Percentiles rank a stretch among this genome's conserved stretches.
Conservation (phyloP, 495 filamentous ascomycete genomes). For the Patellaria atrata region DNA sequence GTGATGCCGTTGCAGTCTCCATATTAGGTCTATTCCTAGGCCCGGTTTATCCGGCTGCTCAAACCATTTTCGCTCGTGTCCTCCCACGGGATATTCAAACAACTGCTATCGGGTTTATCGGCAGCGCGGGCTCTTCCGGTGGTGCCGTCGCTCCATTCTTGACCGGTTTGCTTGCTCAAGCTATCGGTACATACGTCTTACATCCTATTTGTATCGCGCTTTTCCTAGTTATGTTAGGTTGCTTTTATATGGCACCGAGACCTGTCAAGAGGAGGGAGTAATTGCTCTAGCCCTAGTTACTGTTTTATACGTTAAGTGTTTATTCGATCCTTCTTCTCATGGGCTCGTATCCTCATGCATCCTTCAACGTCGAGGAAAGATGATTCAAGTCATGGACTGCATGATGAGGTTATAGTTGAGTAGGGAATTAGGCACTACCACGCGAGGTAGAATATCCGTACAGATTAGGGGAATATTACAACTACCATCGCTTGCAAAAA, state of each 20-base stretch:
- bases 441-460: too few relatives aligned
- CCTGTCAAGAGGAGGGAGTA: slow-evolving; percentile 39
- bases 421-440: too few relatives aligned
- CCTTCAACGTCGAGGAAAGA: too few relatives aligned
- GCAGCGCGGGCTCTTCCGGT: slow-evolving; percentile 57
- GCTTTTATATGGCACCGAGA: slow-evolving; percentile 46
- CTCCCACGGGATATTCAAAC: slow-evolving; percentile 50
- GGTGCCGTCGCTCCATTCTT: slow-evolving; percentile 63
- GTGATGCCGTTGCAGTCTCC: slow-evolving; percentile 39
- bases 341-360: too few relatives aligned
- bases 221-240: slow-evolving; percentile 53
- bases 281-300: too few relatives aligned
- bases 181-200: slow-evolving; percentile 55
- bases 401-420: too few relatives aligned
- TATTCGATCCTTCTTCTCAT: too few relatives aligned
- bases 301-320: too few relatives aligned
- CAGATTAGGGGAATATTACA: too few relatives aligned
- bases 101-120: slow-evolving; percentile 53
- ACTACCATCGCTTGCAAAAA: too few relatives aligned
- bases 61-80: slow-evolving; percentile 47
- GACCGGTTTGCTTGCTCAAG: slow-evolving; percentile 55
- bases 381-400: too few relatives aligned
- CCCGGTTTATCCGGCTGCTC: slow-evolving; percentile 60
- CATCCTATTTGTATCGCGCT: slow-evolving; percentile 54
- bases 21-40: slow-evolving; percentile 68